Base-by-base conservation (phyloP, 2,329 filamentous ascomycete genomes). In the Stagonosporopsis chrysanthemi region DNA sequence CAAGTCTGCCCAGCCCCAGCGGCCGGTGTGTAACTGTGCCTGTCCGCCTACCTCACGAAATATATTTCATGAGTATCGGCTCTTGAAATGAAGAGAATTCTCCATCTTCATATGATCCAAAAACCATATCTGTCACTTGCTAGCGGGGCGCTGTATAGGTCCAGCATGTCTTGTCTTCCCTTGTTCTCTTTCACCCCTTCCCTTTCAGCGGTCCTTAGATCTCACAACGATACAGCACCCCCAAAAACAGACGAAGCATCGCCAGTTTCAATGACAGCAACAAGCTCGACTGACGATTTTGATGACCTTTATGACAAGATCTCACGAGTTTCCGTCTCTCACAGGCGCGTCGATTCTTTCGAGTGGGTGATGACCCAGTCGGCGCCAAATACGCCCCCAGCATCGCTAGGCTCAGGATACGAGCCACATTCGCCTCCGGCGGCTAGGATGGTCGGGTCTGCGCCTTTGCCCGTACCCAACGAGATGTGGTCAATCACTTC, bases 321-420 rank as follows among this genome's bases (percentile, higher is more conserved):
- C n/a, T 46, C 53, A 23, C 47, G 24, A 39, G 53, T 56, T 8
- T 56, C 53, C 9, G 42, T 56, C 17, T 51, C 53, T 22, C 53
- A 56, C 42, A 56, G 53, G 22, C 53, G 53, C 6, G 9, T 51
- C 14, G 42, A 51, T 31, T 56, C 53, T 8, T 56, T 56, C 22
- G 53, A 56, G n/a, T 56, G 53, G 53, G 47, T 51, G 3, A 50
- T 56, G 53, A 41, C 53, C 17, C 47, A 38, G 17, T 56, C 53
- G 4, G 47, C 47, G 12, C 53, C 53, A 4, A 51, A 51, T 12
- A 56, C 53, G 7, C 53, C 53, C 4, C 28, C 28, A 15, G 42
- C 53, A 19, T 40, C 14, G 23, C 35, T 39, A 5, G 33, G 3
- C 12, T 36, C 35, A 14, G 44, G 15, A 4, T 2, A 8, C 23